Base-by-base conservation (phyloP, 495 filamentous ascomycete genomes). In the Pseudevernia furfuracea region DNA sequence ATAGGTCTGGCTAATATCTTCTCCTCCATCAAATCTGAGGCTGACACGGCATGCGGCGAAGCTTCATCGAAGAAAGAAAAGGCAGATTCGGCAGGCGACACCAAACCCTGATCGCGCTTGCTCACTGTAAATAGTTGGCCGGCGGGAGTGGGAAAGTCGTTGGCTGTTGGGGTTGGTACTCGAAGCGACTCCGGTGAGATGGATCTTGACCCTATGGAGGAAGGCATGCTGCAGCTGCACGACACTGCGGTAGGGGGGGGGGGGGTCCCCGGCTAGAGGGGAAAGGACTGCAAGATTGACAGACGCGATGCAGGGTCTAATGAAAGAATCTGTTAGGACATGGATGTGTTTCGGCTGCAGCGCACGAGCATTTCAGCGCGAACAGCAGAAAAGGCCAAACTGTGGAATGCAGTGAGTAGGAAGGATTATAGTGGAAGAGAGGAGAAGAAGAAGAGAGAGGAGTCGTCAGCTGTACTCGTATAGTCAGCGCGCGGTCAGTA, bases 31-130 rank as follows among this genome's bases (percentile, higher is more conserved):
- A 68, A 38, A 32, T 65, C 67, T 14, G 62, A 55, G 8, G 62
- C 23, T 15, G 66, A 63, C n/a, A 63, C 39, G 0, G 62, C 62
- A 34, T 65, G 61, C 23, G 58, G 55, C 4, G 56, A 63, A 15
- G 59, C 56, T 12, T 63, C 65, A 34, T 68, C 70, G 44, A 56
- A 38, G 57, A 70, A 68, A 52, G 66, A 66, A 46, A 70, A 70
- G 32, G 65, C 65, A 7, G 70, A 68, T 57, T 64, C 55, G 37
- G 68, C 58, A 6, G 70, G 70, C 6, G 70, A 70, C 2, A 71
- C 63, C 0, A 71, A 53, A 28, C 68, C 68, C 34, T 68, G 59
- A 38, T 71, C 70, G 4, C 70, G 63, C 19, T 67, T 71, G 30
- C 60, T 60, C 10, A 68, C 65, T 12, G 30, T 58, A 36, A 67